Conservation (phyloP, 2,329 filamentous ascomycete genomes). For the Apiospora arundinis region DNA sequence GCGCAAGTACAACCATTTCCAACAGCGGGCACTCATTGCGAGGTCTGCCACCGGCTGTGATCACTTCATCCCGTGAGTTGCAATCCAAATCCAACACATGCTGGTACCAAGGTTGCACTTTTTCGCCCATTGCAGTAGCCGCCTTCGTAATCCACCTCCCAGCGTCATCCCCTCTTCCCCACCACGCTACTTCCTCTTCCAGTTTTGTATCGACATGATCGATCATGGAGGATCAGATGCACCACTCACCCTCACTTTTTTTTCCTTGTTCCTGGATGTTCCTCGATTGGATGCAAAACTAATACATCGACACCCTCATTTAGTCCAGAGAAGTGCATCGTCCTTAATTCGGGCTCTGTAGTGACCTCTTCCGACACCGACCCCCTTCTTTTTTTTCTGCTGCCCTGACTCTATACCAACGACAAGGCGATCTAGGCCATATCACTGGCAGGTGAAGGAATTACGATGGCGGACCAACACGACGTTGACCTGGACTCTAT, state of each 20-base stretch:
- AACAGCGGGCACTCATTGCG: conserved; percentile 32
- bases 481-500: conserved; percentile 99
- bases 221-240: conserved; percentile 5
- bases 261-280: conserved; percentile 1
- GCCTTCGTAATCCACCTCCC: conserved; percentile 17
- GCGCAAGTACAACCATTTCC: conserved; percentile 10
- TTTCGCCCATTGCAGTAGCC: conserved; percentile 17
- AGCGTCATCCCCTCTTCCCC: conserved; percentile 22
- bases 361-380: conserved; percentile 23
- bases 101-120: conserved; percentile 24
- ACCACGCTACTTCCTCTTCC: conserved; percentile 16
- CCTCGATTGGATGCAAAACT: conserved; percentile 9
- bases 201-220: conserved; percentile 20
- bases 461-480: conserved; percentile 69
- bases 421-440: conserved; percentile 45
- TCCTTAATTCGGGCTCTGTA: conserved; percentile 26
- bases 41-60: conserved; percentile 43
- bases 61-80: conserved; percentile 48
- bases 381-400: conserved; percentile 25
- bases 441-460: conserved; percentile 49
- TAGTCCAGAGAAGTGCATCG: conserved; percentile 27
- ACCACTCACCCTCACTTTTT: background rate
- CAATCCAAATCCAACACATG: conserved; percentile 29
- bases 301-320: background rate
- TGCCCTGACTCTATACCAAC: conserved; percentile 33